Evolutionary conservation across 2,329 filamentous ascomycete species (phyloP), one percentile per base, ranked within the genome.

Genomic region (Penicillium sp.): DNA sequence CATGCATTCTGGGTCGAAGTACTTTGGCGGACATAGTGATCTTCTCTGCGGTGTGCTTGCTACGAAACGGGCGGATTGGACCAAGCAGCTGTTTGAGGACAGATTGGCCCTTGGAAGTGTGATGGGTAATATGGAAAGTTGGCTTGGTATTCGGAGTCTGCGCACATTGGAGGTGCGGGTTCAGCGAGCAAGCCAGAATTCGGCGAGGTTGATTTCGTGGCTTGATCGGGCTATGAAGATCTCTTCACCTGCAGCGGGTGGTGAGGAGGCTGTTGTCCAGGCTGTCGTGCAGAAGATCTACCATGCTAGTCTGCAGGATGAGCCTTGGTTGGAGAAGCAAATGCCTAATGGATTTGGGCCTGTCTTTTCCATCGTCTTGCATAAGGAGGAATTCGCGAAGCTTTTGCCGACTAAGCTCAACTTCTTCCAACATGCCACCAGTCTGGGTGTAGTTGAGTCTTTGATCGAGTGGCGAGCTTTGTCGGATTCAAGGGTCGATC

Each of bases 1-100:
- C n/a, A 88, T 97, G 89, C 93, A 97, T 75, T 88, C 83, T 52
- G 93, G 91, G 5, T 96, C 92, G 14, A 97, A 97, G 81, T 97
- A 97, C 75, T 83, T 97, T 60, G 93, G 93, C 27, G 93, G 93
- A 0, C 93, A 97, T 75, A 92, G 88, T 58, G 93, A 97, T 75
- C 82, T 97, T 83, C 83, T 97, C 7, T 94, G 90, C 68, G 93
- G 93, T 11, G 86, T 94, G 22, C 75, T 97, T 43, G 83, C 85
- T 0, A 80, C 90, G 1, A 52, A 57, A 14, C n/a, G 77, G 79
- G 52, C 56, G 45, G 78, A 76, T 5, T 89, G 87, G 87, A 68
- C 84, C 21, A 69, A 72, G 45, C 76, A 70, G 13, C 74, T 97
- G 65, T 75, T 79, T 41, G 71, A 72, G 1, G 92, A 97, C 68